Evolutionary conservation across 2,329 filamentous ascomycete species (phyloP).

Genomic region (Lasiodiplodia sp.): DNA sequence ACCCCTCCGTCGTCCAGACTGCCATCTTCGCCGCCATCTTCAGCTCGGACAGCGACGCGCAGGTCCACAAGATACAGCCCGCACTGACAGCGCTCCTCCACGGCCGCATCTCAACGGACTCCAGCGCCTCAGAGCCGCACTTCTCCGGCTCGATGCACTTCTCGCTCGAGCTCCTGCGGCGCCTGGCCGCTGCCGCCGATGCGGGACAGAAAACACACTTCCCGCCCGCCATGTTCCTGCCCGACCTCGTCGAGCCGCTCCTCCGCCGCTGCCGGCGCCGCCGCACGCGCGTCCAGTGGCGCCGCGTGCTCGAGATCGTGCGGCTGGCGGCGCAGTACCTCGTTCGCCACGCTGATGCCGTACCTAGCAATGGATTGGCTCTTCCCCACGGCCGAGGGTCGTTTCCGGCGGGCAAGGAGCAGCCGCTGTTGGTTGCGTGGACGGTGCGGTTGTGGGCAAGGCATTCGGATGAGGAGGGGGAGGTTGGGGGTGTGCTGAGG

Average conservation of each 20-base stretch:
- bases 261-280: background rate
- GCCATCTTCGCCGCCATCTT: too few relatives aligned
- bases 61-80: background rate
- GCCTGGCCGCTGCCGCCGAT: background rate
- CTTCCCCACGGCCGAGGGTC: too few relatives aligned
- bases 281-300: background rate
- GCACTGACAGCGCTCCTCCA: background rate
- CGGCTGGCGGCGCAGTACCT: background rate
- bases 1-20: too few relatives aligned
- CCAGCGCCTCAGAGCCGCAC: background rate
- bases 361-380: too few relatives aligned
- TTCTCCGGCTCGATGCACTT: slow-evolving; percentile 5
- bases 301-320: background rate
- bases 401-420: too few relatives aligned
- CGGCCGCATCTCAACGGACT: background rate
- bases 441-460: background rate
- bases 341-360: background rate
- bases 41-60: too few relatives aligned
- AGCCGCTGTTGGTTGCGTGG: background rate
- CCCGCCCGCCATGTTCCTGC: background rate
- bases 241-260: background rate
- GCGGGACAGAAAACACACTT: background rate
- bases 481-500: background rate
- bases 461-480: background rate
- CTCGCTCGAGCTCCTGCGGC: background rate